Conservation (phyloP, 2,329 filamentous ascomycete genomes). For the Chalaropsis ovoidea region DNA sequence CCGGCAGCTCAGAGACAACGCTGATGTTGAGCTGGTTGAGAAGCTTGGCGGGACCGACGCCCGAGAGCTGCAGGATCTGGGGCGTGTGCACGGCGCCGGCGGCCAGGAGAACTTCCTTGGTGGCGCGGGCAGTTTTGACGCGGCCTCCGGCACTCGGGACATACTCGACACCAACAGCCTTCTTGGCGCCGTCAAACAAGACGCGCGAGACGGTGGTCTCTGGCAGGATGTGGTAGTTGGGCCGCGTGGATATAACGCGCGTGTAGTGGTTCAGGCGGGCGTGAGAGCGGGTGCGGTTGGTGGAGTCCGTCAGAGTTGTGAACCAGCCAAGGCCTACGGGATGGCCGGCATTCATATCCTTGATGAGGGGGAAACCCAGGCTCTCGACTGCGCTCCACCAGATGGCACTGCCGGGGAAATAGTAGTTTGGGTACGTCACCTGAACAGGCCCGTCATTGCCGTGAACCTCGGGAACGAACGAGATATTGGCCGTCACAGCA, state of each 20-base stretch:
- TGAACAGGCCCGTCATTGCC: constrained; percentile 47
- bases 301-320: constrained; percentile 31
- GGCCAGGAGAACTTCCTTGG: constrained; percentile 36
- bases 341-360: constrained; percentile 31
- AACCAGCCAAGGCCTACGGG: constrained; percentile 30
- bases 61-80: constrained; percentile 42
- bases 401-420: constrained; percentile 32
- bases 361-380: constrained; percentile 44
- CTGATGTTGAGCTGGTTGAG: constrained; percentile 35
- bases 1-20: constrained; percentile 37
- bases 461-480: constrained; percentile 41
- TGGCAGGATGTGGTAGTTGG: constrained; percentile 50
- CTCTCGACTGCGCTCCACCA: constrained; percentile 43
- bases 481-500: constrained; percentile 25
- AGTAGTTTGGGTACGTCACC: constrained; percentile 34
- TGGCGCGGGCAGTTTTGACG: constrained; percentile 20
- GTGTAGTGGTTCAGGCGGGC: constrained; percentile 30
- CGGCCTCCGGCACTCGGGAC: constrained; percentile 33
- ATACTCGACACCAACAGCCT: constrained; percentile 51
- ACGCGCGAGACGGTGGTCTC: constrained; percentile 48
- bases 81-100: constrained; percentile 37
- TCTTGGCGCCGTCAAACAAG: constrained; percentile 41
- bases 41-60: constrained; percentile 36
- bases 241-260: constrained; percentile 34
- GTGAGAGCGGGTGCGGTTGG: constrained; percentile 30